Evolutionary conservation across 1,284 basidiomycete species (phyloP).

Genomic region (Schizophyllum commune): DNA sequence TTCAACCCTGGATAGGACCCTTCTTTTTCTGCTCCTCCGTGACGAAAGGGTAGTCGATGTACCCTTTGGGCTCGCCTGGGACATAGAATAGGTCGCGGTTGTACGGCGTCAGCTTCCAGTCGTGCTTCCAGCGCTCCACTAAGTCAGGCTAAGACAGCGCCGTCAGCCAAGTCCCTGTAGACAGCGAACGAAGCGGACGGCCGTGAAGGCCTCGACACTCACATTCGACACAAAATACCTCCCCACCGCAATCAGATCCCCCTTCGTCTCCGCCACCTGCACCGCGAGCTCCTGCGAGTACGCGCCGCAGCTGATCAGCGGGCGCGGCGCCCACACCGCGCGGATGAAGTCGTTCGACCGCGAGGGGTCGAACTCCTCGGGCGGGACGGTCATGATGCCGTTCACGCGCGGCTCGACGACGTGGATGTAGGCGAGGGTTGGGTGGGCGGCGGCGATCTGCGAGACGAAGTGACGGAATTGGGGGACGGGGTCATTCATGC

Average conservation of each 20-base stretch:
- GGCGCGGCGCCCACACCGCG: slow-evolving; percentile 21
- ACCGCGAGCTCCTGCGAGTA: slow-evolving; percentile 6
- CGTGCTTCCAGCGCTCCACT: too few relatives aligned
- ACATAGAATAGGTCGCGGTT: too few relatives aligned
- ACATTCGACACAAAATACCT: slow-evolving; percentile 31
- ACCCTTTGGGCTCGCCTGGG: too few relatives aligned
- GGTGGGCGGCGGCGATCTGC: slow-evolving; percentile 19
- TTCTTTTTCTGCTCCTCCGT: too few relatives aligned
- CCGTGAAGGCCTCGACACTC: too few relatives aligned
- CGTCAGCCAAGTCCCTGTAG: too few relatives aligned
- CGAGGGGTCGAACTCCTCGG: too few relatives aligned
- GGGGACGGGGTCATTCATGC: slow-evolving; percentile 25
- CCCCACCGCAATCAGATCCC: slow-evolving; percentile 31
- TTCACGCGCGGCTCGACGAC: slow-evolving; percentile 31
- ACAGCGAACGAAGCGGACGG: too few relatives aligned
- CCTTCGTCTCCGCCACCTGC: slow-evolving; percentile 19
- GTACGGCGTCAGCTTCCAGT: too few relatives aligned
- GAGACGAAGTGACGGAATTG: slow-evolving; percentile 21
- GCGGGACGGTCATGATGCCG: not conserved
- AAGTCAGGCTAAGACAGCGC: too few relatives aligned
- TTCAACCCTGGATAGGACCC: too few relatives aligned
- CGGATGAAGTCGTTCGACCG: slow-evolving; percentile 17
- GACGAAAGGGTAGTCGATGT: too few relatives aligned
- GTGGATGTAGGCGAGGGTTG: slow-evolving; percentile 42
- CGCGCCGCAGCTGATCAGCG: slow-evolving; percentile 24